Evolutionary conservation across 495 filamentous ascomycete genomes (phyloP).

Genomic region (Penicillium ochrochloron): DNA sequence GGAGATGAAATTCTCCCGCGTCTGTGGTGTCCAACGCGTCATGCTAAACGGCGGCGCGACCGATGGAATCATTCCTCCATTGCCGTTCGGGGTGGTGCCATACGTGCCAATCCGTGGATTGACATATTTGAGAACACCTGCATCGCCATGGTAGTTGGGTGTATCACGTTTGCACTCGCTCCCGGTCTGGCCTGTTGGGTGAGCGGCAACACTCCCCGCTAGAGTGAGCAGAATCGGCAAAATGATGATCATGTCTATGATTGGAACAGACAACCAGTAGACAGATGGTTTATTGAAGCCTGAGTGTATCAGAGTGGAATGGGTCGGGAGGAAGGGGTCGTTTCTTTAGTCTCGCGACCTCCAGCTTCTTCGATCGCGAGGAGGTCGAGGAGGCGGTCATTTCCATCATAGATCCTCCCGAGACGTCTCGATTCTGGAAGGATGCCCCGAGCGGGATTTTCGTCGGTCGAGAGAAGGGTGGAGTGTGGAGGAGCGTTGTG

Average conservation of each 20-base stretch:
- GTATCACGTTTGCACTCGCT: background rate
- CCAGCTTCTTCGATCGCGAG: background rate
- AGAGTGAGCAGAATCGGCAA: background rate
- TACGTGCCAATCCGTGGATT: slow-evolving; percentile 35
- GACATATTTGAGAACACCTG: slow-evolving; percentile 28
- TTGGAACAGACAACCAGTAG: background rate
- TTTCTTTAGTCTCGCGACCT: no score
- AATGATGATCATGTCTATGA: background rate
- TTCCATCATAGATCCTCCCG: background rate
- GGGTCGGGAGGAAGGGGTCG: no score
- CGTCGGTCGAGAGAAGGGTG: background rate
- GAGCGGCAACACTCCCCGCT: slow-evolving; percentile 3
- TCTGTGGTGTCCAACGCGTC: slow-evolving; percentile 39
- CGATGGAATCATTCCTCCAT: slow-evolving; percentile 38
- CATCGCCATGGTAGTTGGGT: slow-evolving; percentile 19
- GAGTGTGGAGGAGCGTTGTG: background rate
- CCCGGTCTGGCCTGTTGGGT: slow-evolving; percentile 9
- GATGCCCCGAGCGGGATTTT: background rate
- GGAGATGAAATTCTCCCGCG: slow-evolving; percentile 37
- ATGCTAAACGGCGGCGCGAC: slow-evolving; percentile 33
- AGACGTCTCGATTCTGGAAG: background rate
- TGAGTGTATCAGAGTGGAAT: background rate
- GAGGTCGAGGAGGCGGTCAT: background rate
- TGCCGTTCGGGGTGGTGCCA: slow-evolving; percentile 27
- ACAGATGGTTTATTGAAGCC: background rate